Evolutionary conservation across 306 rosid species (phyloP).

Genomic region (Castanea mollissima): DNA sequence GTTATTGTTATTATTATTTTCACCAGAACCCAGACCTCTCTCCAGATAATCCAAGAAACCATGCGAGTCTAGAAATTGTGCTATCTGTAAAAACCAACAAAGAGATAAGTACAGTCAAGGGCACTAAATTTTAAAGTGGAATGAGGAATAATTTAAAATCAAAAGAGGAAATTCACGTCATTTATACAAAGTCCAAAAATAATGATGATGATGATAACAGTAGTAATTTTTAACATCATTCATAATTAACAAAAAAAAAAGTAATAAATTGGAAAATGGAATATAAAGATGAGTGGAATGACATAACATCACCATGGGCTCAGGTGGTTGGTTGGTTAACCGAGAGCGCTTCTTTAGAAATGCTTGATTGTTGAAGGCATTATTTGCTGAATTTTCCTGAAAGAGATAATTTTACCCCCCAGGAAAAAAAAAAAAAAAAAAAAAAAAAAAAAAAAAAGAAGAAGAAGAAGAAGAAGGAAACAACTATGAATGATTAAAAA

Average conservation of each 20-base stretch:
- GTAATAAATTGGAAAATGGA: conserved; percentile 16
- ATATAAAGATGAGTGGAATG: conserved; percentile 20
- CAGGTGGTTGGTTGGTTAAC: conserved; percentile 79
- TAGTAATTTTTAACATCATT: not conserved
- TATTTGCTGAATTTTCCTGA: conserved; percentile 77
- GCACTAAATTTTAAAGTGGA: conserved; percentile 2
- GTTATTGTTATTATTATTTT: conserved; percentile 47
- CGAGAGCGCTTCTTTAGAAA: conserved; percentile 89
- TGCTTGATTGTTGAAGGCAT: conserved; percentile 83
- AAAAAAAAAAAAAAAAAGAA: too few relatives aligned
- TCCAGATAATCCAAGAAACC: conserved; percentile 96
- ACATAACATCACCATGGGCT: conserved; percentile 73
- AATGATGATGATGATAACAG: not conserved
- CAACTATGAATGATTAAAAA: conserved; percentile 16
- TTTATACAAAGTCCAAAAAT: not conserved
- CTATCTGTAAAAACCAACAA: conserved; percentile 50
- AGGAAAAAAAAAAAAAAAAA: conserved; percentile 19
- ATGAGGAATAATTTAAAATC: conserved; percentile 8
- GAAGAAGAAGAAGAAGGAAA: not conserved
- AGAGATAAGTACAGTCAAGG: conserved; percentile 23
- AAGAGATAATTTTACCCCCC: conserved; percentile 9
- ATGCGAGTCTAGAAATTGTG: conserved; percentile 82
- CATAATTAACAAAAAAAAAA: not conserved
- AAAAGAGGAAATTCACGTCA: conserved; percentile 17
- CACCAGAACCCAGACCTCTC: conserved; percentile 79